Evolutionary conservation across 495 filamentous ascomycete species (phyloP), one percentile per base, ranked within the genome.

Genomic region (Neurospora tetrasperma): DNA sequence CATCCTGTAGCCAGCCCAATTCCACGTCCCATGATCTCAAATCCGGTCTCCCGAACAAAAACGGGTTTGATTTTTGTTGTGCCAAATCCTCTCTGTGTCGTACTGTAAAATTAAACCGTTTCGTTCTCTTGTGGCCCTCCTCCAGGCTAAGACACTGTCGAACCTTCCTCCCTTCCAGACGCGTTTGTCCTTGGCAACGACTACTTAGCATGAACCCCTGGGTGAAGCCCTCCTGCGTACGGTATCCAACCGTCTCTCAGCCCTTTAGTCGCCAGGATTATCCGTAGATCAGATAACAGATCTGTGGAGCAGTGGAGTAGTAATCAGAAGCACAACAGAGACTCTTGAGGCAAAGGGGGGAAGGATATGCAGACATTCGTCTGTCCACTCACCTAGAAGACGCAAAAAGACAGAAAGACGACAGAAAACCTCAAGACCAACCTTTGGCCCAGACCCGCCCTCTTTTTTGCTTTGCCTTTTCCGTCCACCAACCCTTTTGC

Each of bases 201-300:
- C 54, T 62, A 38, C 35, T 38, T 38, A 35, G 23, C 54, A 66
- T 18, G 27, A 66, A 59, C 48, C 48, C 48, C 27, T 66, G 31
- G 54, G 23, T 4, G 14, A 31, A 66, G 54, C 27, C 54, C 27
- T 66, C 23, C 48, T 62, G 54, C 54, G 12, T 35, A 40, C 39
- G 35, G 35, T 9, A 62, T 66, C 54, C 27, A 66, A 66, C 54
- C 31, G 18, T 38, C 38, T 11, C 16, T 43, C 71, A n/a, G 40
- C 40, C 71, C 66, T 70, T 73, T 69, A 23, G 69, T 31, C 68
- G 70, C 69, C 62, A 54, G 59, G 70, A 66, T 35, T 66, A 66
- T 66, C 54, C 69, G 69, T 69, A 39, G 73, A 76, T 76, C 75
- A 72, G 75, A 76, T 76, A 76, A 76, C 70, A 18, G 70, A 59